Percentiles rank a stretch among this genome's conserved stretches.
These are phyloP conservation scores for Closterium sp. DNA, from an alignment of 139 green algal species.

Conservation along the genomic window DNA sequence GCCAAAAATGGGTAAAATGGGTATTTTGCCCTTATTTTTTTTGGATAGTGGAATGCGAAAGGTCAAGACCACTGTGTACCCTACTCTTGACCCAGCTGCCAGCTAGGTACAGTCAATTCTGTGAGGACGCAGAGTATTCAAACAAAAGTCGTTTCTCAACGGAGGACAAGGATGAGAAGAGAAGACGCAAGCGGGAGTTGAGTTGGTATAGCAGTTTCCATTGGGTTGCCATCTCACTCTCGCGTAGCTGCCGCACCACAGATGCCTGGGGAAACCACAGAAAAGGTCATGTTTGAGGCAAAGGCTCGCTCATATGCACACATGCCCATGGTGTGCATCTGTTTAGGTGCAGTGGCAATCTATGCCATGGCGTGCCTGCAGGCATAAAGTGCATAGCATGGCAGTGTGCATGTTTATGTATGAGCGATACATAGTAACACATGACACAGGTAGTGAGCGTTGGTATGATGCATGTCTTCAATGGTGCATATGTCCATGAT, in stretches of 20 bases:
- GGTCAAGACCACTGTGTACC: too few relatives aligned
- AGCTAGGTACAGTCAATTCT: slow-evolving; percentile 14
- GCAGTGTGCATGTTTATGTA: too few relatives aligned
- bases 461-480: not conserved
- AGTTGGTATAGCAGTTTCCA: slow-evolving; percentile 84
- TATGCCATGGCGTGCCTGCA: not conserved
- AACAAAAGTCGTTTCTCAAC: slow-evolving; percentile 76
- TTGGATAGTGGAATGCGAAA: too few relatives aligned
- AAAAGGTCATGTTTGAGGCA: not conserved
- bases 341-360: slow-evolving; percentile 7
- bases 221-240: slow-evolving; percentile 74
- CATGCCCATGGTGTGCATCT: not conserved
- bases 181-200: slow-evolving; percentile 74
- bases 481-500: not conserved
- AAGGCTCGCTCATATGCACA: too few relatives aligned
- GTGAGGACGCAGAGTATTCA: slow-evolving; percentile 52
- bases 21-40: too few relatives aligned
- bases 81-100: too few relatives aligned
- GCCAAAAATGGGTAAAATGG: too few relatives aligned
- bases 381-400: not conserved
- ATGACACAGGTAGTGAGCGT: not conserved
- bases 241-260: slow-evolving; percentile 76
- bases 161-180: slow-evolving; percentile 70
- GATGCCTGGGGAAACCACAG: slow-evolving; percentile 59
- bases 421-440: too few relatives aligned